Conservation (phyloP, 2,329 filamentous ascomycete genomes). For the Fusarium liriodendri region DNA sequence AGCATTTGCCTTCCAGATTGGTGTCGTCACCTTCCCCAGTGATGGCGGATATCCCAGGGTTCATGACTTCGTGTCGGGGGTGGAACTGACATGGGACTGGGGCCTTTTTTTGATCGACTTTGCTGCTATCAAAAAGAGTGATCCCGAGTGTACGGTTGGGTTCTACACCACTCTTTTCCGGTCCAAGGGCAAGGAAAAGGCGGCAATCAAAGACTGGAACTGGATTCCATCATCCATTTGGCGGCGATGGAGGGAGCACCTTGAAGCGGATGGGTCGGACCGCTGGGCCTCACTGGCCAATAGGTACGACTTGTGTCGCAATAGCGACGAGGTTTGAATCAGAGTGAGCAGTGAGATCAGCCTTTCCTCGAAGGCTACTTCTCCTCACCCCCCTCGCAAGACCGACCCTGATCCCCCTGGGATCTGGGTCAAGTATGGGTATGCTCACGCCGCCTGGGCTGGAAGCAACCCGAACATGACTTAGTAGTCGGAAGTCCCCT, state of each 20-base stretch:
- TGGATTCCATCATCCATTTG: background rate
- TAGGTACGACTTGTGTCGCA: background rate
- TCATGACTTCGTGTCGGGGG: background rate
- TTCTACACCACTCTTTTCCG: background rate
- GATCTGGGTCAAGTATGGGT: too few relatives aligned
- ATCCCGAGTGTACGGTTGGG: background rate
- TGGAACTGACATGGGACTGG: too few relatives aligned
- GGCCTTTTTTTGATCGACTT: too few relatives aligned
- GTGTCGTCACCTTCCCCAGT: background rate
- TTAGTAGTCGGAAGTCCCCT: too few relatives aligned
- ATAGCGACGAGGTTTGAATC: background rate
- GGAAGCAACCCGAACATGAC: too few relatives aligned
- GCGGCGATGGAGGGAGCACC: background rate
- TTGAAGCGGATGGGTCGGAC: background rate
- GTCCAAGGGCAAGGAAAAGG: accelerated
- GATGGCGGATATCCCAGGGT: too few relatives aligned
- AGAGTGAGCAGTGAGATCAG: too few relatives aligned
- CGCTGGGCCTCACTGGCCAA: background rate
- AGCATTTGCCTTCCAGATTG: background rate
- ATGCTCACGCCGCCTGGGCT: too few relatives aligned
- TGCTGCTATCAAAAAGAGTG: background rate
- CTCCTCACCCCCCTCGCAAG: too few relatives aligned
- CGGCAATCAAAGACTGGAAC: background rate
- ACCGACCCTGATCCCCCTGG: too few relatives aligned
- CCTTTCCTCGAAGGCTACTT: too few relatives aligned